A percentile compares a stretch with the other conserved stretches of the same genome.
Conservation (phyloP, 1,139 yeast species). For the Sugiyamaella xylanicola region DNA sequence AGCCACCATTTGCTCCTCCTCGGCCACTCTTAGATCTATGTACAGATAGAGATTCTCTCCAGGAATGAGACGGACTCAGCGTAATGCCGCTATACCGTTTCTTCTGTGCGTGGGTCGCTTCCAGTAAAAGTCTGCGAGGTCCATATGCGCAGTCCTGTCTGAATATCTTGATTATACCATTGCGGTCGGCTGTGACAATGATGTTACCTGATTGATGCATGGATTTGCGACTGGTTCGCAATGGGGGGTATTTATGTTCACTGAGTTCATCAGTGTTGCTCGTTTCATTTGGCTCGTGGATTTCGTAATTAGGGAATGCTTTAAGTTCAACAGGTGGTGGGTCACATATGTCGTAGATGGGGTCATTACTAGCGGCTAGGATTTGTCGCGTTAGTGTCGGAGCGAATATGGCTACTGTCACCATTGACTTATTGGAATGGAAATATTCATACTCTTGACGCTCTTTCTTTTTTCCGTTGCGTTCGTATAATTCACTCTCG, state of each 20-base stretch:
- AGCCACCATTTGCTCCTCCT: conserved; percentile 23
- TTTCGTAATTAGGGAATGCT: neutral
- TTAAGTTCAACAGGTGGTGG: conserved; percentile 37
- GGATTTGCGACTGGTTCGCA: conserved; percentile 23
- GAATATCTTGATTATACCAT: conserved; percentile 73
- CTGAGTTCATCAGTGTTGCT: neutral
- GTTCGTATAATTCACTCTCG: conserved; percentile 12
- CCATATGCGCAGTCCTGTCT: conserved; percentile 69
- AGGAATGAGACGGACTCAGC: conserved; percentile 32
- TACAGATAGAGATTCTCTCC: conserved; percentile 30
- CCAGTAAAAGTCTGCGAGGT: conserved; percentile 32
- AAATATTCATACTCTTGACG: conserved; percentile 55
- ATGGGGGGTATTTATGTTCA: conserved; percentile 14
- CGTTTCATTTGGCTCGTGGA: neutral
- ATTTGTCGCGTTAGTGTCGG: conserved; percentile 70
- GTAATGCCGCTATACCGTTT: conserved; percentile 29
- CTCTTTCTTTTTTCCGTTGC: conserved; percentile 31
- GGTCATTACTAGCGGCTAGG: conserved; percentile 73
- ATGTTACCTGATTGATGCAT: conserved; percentile 46
- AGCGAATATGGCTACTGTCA: conserved; percentile 78
- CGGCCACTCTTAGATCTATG: conserved; percentile 26
- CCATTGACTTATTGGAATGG: conserved; percentile 74
- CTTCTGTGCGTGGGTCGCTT: conserved; percentile 27
- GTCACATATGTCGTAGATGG: conserved; percentile 64
- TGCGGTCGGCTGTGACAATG: conserved; percentile 74